Evolutionary conservation across 139 green algal genomes (phyloP).

Genomic region (Chlorella sorokiniana): DNA sequence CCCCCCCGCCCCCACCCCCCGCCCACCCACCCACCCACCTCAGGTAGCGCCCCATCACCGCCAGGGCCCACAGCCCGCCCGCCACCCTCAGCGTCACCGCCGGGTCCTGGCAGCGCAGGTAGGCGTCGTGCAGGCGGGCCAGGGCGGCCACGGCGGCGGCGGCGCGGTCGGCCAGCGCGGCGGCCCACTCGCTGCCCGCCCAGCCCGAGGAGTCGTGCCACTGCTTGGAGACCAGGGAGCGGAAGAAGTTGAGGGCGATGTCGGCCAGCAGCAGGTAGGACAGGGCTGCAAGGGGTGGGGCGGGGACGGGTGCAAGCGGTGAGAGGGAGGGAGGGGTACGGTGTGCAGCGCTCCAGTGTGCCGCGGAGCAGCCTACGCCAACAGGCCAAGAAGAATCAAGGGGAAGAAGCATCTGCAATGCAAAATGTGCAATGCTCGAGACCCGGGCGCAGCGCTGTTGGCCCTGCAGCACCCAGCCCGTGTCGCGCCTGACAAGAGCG

Average conservation of each 20-base stretch:
- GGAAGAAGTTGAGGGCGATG: conserved; percentile 43
- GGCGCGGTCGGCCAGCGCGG: neutral
- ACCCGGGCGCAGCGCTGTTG: too few species aligned
- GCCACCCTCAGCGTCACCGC: conserved; percentile 31
- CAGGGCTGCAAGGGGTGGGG: conserved; percentile 12
- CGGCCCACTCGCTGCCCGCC: neutral
- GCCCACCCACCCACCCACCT: too few species aligned
- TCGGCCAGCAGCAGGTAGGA: conserved; percentile 35
- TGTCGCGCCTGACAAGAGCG: conserved; percentile 24
- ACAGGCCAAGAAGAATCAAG: neutral
- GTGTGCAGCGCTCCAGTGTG: too few species aligned
- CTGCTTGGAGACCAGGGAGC: conserved; percentile 23
- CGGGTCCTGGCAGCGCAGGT: conserved; percentile 34
- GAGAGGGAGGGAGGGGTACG: neutral
- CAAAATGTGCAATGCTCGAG: neutral
- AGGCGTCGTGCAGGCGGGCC: conserved; percentile 29
- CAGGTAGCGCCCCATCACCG: conserved; percentile 33
- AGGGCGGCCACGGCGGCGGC: neutral
- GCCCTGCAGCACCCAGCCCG: neutral
- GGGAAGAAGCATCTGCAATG: neutral
- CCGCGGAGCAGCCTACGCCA: too few species aligned
- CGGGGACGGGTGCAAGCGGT: neutral
- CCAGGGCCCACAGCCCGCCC: conserved; percentile 29
- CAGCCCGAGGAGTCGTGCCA: conserved; percentile 13
- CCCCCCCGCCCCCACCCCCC: too few species aligned